Evolutionary conservation across 208 protist species (phyloP), one percentile per base, ranked within the genome.

Genomic region (Crithidia expoeki): DNA sequence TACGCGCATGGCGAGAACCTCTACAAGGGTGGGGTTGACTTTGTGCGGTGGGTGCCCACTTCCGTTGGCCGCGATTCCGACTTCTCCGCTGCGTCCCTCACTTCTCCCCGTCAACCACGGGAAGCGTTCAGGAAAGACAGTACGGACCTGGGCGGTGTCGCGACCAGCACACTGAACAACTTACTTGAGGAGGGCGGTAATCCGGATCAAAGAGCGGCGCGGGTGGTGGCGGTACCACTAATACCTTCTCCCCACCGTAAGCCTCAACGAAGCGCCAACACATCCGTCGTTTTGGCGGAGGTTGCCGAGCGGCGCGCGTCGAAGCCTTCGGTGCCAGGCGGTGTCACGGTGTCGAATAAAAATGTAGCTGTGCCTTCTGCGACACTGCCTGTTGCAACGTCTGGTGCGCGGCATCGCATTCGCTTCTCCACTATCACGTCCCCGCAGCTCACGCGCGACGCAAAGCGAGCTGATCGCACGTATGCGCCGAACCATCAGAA

Each of bases 21-120:
- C 23, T 66, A 66, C 60, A 65, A 44, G 16, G 71, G 71, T 36
- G 71, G 53, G 23, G 71, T 76, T 4, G 42, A 76, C 63, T 34
- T 58, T 46, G 63, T 70, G 2, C 63, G 63, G 2, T 76, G 71
- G 62, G 56, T 76, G 47, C 63, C 44, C 10, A 12, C 32, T 2
- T 71, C 71, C 21, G 23, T 60, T 21, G 30, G 25, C 10, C 11
- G 49, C 38, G 47, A 66, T 10, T 44, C 28, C 36, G 63, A 61
- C 47, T 10, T 65, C 21, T 33, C 55, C 6, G 27, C 30, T 3
- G 7, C 62, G 16, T 28, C 62, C 32, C 61, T 49, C 17, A 50
- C 40, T 4, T 53, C 70, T n/a, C 25, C 42, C 17, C n/a, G 21
- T 2, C 25, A 0, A 2, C n/a, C 42, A 21, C 46, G 52, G 19